Evolutionary conservation across 257 asterid genomes (phyloP).

Genomic region (Solanum chaucha): DNA sequence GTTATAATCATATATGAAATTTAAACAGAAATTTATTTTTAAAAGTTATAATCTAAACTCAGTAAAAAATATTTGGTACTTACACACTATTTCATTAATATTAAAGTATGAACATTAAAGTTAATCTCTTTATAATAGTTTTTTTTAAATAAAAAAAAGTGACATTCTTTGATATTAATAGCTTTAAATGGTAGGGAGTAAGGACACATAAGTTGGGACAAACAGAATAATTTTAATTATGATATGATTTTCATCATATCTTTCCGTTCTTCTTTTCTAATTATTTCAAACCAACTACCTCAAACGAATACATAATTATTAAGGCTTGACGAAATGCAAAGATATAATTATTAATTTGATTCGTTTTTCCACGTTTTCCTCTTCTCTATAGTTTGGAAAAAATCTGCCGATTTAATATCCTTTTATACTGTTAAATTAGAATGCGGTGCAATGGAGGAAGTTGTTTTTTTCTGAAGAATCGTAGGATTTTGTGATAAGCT

Average conservation of each 20-base stretch:
- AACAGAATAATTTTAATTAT: background rate
- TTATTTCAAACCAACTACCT: background rate
- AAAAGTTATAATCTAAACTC: background rate
- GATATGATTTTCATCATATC: background rate
- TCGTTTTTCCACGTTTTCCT: background rate
- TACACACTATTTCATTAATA: background rate
- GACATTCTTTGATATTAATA: background rate
- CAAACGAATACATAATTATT: background rate
- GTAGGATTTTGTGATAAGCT: too few relatives aligned
- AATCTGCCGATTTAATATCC: background rate
- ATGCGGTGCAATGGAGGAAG: background rate
- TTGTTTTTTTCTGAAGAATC: too few relatives aligned
- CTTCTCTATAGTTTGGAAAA: background rate
- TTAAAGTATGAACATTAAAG: background rate
- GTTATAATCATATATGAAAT: too few relatives aligned
- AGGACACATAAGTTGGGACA: background rate
- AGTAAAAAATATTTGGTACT: background rate
- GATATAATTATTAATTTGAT: background rate
- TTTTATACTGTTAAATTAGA: background rate
- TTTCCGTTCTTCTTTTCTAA: background rate
- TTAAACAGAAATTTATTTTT: background rate
- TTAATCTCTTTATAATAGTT: background rate
- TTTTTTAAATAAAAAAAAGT: background rate
- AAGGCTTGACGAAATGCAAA: background rate
- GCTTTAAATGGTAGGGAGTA: background rate